phyloP scores from a whole-genome alignment of 169 alveolate genomes.

The Pseudocohnilembus persalinus region DNA sequence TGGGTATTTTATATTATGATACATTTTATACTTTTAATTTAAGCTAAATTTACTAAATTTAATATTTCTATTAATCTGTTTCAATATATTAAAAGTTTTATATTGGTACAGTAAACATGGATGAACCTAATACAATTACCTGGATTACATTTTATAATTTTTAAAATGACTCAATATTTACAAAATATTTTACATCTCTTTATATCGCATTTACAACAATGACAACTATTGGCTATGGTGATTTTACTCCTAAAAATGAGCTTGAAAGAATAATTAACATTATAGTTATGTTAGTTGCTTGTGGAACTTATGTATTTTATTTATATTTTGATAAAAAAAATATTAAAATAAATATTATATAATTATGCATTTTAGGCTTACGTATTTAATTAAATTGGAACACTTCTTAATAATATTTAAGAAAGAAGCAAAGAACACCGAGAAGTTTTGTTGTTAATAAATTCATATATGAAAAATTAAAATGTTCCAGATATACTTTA shows the following conservation, averaged over 20 bases:
- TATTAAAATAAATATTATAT: not conserved
- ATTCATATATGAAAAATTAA: conserved; percentile 16
- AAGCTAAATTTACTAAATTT: too few species aligned
- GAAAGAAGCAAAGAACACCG: conserved; percentile 11
- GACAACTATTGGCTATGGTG: conserved; percentile 76
- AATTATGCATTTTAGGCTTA: too few species aligned
- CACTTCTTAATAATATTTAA: not conserved
- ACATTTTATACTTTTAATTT: not conserved
- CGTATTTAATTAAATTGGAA: conserved; percentile 14
- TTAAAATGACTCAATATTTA: conserved; percentile 10
- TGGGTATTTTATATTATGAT: not conserved
- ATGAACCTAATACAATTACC: not conserved
- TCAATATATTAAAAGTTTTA: not conserved
- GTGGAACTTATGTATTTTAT: conserved; percentile 28
- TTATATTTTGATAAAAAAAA: conserved; percentile 20
- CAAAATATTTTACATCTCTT: conserved; percentile 49
- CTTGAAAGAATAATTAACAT: conserved; percentile 38
- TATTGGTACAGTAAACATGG: not conserved
- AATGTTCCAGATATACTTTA: conserved; percentile 5
- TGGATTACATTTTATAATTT: conserved; percentile 41
- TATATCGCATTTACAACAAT: conserved; percentile 65
- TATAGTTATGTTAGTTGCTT: conserved; percentile 24
- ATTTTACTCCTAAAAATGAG: conserved; percentile 60
- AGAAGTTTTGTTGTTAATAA: not conserved
- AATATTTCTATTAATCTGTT: not conserved